Evolutionary conservation across 352 stramenopile species (phyloP).

Genomic region (Phytopythium mirpurense): DNA sequence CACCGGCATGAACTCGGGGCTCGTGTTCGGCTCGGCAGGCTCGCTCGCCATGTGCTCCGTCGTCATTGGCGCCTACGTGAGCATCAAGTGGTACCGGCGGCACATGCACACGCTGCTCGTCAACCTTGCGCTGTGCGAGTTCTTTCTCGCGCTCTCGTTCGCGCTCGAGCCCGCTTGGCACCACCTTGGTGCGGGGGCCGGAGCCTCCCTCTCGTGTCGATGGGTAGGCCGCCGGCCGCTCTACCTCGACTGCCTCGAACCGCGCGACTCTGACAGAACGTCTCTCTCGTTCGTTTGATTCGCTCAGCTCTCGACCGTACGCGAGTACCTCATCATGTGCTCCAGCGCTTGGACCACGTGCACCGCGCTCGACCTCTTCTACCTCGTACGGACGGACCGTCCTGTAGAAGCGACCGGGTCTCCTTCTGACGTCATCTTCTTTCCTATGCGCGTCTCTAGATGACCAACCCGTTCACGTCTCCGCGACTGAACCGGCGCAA

Average conservation of each 20-base stretch:
- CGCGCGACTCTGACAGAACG: no score
- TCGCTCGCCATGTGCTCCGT: slow-evolving; percentile 55
- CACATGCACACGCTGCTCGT: slow-evolving; percentile 72
- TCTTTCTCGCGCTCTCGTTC: slow-evolving; percentile 61
- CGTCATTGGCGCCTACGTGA: slow-evolving; percentile 43
- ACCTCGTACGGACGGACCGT: slow-evolving; percentile 56
- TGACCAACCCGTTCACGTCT: slow-evolving; percentile 81
- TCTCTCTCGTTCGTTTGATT: no score
- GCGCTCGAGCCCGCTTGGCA: slow-evolving; percentile 64
- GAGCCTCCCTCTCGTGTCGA: slow-evolving; percentile 30
- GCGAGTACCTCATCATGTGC: slow-evolving; percentile 75
- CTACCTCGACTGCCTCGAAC: no score
- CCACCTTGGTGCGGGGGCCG: slow-evolving; percentile 26
- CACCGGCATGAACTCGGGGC: slow-evolving; percentile 51
- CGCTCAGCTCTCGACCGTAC: slow-evolving; percentile 42
- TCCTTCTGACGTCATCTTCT: no score
- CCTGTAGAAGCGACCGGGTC: no score
- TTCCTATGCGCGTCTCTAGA: slow-evolving; percentile 12
- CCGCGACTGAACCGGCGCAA: slow-evolving; percentile 59
- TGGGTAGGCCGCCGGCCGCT: slow-evolving; percentile 28
- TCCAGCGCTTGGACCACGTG: slow-evolving; percentile 65
- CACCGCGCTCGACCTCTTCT: slow-evolving; percentile 68
- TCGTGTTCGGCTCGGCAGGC: slow-evolving; percentile 54
- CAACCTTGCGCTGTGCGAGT: slow-evolving; percentile 59
- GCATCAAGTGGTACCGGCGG: slow-evolving; percentile 47